Evolutionary conservation across 495 filamentous ascomycete genomes (phyloP).

Genomic region (Xylona heveae): DNA sequence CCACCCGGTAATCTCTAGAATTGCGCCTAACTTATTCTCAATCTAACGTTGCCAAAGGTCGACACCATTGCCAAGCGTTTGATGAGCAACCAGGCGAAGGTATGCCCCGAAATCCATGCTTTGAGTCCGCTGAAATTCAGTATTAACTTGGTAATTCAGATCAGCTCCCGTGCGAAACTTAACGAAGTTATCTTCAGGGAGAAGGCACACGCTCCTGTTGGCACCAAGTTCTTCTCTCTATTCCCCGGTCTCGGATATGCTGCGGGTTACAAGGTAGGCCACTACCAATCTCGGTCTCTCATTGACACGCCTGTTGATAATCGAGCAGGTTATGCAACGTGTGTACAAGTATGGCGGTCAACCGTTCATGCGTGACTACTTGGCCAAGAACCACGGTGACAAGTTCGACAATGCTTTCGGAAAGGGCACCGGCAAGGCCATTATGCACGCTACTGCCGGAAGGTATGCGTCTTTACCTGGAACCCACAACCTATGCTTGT

Average conservation of each 20-base stretch:
- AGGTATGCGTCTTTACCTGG: conserved; percentile 28
- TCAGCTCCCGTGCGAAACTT: conserved; percentile 36
- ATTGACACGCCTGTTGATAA: background rate
- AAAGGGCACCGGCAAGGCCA: conserved; percentile 91
- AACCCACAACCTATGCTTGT: background rate
- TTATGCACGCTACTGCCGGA: conserved; percentile 92
- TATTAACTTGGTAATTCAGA: conserved; percentile 19
- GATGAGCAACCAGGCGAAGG: conserved; percentile 89
- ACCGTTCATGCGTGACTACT: conserved; percentile 82
- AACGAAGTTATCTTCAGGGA: conserved; percentile 91
- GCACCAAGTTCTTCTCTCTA: conserved; percentile 74
- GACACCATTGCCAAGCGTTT: conserved; percentile 96
- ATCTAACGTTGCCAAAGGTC: conserved; percentile 31
- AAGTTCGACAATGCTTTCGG: conserved; percentile 81
- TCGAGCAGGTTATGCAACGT: conserved; percentile 53
- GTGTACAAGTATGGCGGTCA: conserved; percentile 99
- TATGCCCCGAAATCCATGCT: conserved; percentile 14
- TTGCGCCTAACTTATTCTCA: background rate
- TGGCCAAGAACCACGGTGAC: conserved; percentile 57
- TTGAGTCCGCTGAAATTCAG: background rate
- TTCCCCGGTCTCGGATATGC: conserved; percentile 96
- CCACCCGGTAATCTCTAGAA: conserved; percentile 45
- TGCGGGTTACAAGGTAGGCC: conserved; percentile 94
- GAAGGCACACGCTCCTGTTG: conserved; percentile 44
- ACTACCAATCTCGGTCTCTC: conserved; percentile 6